Conservation (phyloP, 2,329 filamentous ascomycete species). For the Alternaria burnsii region DNA sequence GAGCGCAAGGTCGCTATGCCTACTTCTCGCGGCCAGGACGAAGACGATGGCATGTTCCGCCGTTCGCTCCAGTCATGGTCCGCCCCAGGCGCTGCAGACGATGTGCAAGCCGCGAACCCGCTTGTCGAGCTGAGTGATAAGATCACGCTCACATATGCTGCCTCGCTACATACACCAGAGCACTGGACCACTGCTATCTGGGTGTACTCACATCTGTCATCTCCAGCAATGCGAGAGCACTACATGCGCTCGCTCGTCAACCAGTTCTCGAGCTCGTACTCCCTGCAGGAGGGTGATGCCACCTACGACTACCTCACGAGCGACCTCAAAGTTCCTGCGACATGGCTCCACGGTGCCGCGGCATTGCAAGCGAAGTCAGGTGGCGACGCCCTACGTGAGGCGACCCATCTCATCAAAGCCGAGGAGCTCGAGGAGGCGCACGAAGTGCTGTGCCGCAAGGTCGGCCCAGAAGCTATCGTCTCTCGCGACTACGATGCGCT, state of each 20-base stretch:
- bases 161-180: slow-evolving; percentile 46
- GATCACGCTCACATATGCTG: slow-evolving; percentile 61
- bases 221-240: slow-evolving; percentile 69
- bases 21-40: slow-evolving; percentile 29
- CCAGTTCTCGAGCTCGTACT: slow-evolving; percentile 70
- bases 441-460: slow-evolving; percentile 78
- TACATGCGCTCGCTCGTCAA: slow-evolving; percentile 71
- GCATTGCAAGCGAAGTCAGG: slow-evolving; percentile 81
- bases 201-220: slow-evolving; percentile 78
- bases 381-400: slow-evolving; percentile 67
- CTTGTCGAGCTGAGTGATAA: slow-evolving; percentile 66
- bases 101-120: slow-evolving; percentile 62
- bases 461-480: slow-evolving; percentile 84
- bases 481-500: slow-evolving; percentile 79
- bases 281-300: slow-evolving; percentile 63
- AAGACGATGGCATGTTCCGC: slow-evolving; percentile 23
- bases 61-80: slow-evolving; percentile 44
- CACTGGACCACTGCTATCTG: slow-evolving; percentile 67
- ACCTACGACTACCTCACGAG: slow-evolving; percentile 68
- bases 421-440: slow-evolving; percentile 82
- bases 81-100: slow-evolving; percentile 45
- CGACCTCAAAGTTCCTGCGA: slow-evolving; percentile 73
- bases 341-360: slow-evolving; percentile 88
- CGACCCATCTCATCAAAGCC: slow-evolving; percentile 78
- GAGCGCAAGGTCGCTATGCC: slow-evolving; percentile 46